A percentile compares a stretch with the other conserved stretches of the same genome.
phyloP scores from a whole-genome alignment of 2,329 filamentous ascomycete species.

The Curvularia verruculosa region DNA sequence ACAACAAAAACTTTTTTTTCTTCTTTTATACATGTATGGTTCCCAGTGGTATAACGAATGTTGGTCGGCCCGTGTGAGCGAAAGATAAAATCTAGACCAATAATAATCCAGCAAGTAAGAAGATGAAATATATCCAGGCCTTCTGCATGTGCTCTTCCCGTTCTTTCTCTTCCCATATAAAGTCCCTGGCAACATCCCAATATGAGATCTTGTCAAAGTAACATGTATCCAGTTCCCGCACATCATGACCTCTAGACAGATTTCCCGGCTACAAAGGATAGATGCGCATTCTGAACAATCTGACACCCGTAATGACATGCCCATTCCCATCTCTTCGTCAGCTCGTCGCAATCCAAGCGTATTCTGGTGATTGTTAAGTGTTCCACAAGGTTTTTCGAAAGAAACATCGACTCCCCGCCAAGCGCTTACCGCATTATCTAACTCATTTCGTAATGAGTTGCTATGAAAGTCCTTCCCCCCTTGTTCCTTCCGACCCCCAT shows the following conservation, averaged over 20 bases:
- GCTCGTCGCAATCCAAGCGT: not conserved
- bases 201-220: slow-evolving; percentile 2
- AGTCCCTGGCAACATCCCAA: slow-evolving; percentile 4
- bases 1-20: not conserved
- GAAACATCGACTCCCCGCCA: slow-evolving; percentile 5
- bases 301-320: slow-evolving; percentile 18
- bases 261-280: slow-evolving; percentile 9
- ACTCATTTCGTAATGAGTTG: slow-evolving; percentile 19
- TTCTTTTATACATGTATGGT: not conserved
- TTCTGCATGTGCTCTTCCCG: slow-evolving; percentile 14
- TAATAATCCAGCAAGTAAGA: slow-evolving; percentile 22
- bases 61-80: slow-evolving; percentile 24
- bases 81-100: slow-evolving; percentile 30
- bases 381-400: slow-evolving; percentile 17
- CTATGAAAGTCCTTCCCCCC: slow-evolving; percentile 9
- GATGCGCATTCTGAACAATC: slow-evolving; percentile 25
- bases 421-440: slow-evolving; percentile 24
- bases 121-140: slow-evolving; percentile 18
- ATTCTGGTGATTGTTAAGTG: not conserved
- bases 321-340: slow-evolving; percentile 5
- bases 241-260: slow-evolving; percentile 2
- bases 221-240: slow-evolving; percentile 4
- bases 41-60: slow-evolving; percentile 15
- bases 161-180: slow-evolving; percentile 4
- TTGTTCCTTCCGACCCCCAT: not conserved